phyloP scores from a whole-genome alignment of 306 rosid genomes.

The Rubus idaeus region DNA sequence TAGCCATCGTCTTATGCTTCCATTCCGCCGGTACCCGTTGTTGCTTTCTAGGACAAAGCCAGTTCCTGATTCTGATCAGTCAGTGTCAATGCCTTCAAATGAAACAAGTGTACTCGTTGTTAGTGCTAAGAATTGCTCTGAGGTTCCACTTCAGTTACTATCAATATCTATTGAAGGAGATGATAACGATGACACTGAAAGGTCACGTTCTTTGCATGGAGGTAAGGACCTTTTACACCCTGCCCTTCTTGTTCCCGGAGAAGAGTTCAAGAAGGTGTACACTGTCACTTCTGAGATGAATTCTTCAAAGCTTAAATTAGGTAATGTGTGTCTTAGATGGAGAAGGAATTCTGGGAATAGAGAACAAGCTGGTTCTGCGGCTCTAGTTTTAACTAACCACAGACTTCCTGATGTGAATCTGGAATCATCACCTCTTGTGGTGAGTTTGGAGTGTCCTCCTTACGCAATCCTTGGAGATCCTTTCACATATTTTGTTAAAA shows the following conservation, averaged over 20 bases:
- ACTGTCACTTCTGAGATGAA: slow-evolving; percentile 51
- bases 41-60: slow-evolving; percentile 68
- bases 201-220: slow-evolving; percentile 54
- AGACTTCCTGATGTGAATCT: slow-evolving; percentile 64
- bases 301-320: slow-evolving; percentile 54
- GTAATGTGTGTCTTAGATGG: slow-evolving; percentile 77
- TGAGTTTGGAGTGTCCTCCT: slow-evolving; percentile 88
- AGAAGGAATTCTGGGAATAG: slow-evolving; percentile 58
- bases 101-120: slow-evolving; percentile 61
- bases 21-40: slow-evolving; percentile 75
- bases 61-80: slow-evolving; percentile 51
- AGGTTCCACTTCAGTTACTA: slow-evolving; percentile 64
- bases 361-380: slow-evolving; percentile 42
- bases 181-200: slow-evolving; percentile 39
- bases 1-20: slow-evolving; percentile 64
- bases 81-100: slow-evolving; percentile 59
- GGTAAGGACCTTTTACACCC: slow-evolving; percentile 45
- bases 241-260: slow-evolving; percentile 68
- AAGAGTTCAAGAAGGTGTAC: slow-evolving; percentile 89
- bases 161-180: slow-evolving; percentile 63
- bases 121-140: slow-evolving; percentile 68
- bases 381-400: slow-evolving; percentile 61
- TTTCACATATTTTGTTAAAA: slow-evolving; percentile 67
- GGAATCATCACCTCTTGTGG: slow-evolving; percentile 73
- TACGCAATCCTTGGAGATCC: slow-evolving; percentile 81